Conservation (phyloP, 2,329 filamentous ascomycete genomes). For the Waltergamsia citrina region DNA sequence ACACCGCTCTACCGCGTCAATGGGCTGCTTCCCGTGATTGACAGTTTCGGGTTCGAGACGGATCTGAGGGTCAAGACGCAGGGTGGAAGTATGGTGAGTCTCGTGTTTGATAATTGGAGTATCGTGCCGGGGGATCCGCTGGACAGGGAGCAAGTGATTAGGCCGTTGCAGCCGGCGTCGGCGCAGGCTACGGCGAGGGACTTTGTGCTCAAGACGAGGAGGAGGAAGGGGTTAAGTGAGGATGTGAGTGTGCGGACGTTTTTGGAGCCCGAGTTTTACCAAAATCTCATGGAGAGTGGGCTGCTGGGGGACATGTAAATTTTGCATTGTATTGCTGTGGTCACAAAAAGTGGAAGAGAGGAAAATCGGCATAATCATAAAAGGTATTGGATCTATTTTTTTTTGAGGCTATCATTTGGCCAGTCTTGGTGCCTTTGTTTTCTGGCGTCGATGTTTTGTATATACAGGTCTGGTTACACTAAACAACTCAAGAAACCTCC, state of each 20-base stretch:
- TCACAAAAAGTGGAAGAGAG: not conserved
- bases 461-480: no score
- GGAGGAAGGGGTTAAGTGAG: slow-evolving; percentile 88
- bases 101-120: slow-evolving; percentile 94
- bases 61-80: slow-evolving; percentile 94
- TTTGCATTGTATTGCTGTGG: not conserved
- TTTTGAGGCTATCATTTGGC: no score
- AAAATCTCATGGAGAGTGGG: slow-evolving; percentile 78
- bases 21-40: slow-evolving; percentile 89
- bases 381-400: no score
- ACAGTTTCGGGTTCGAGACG: slow-evolving; percentile 96
- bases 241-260: slow-evolving; percentile 96
- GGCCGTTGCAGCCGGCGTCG: slow-evolving; percentile 77
- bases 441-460: no score
- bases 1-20: slow-evolving; percentile 89
- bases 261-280: slow-evolving; percentile 87
- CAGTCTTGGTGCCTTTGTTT: no score
- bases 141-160: slow-evolving; percentile 73
- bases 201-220: slow-evolving; percentile 91
- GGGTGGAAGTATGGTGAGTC: slow-evolving; percentile 79
- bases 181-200: slow-evolving; percentile 87
- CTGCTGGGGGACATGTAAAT: slow-evolving; percentile 53
- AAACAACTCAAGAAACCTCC: no score
- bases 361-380: no score
- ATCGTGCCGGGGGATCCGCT: slow-evolving; percentile 94